phyloP scores from a whole-genome alignment of 208 protist genomes.

The Naegleria lovaniensis region DNA sequence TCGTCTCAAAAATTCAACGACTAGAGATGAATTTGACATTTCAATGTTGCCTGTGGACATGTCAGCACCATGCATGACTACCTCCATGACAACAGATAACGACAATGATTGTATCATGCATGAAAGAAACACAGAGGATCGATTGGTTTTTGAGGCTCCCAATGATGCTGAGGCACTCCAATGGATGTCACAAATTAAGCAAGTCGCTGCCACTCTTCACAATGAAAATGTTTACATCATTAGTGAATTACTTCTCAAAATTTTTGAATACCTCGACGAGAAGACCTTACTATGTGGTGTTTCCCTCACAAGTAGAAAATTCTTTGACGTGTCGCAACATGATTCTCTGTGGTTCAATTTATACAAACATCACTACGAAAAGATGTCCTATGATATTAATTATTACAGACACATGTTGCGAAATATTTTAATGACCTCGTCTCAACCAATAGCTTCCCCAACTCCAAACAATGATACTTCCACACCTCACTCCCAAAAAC shows the following conservation, averaged over 20 bases:
- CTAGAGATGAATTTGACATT: not conserved
- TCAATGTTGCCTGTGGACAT: not conserved
- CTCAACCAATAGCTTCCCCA: not conserved
- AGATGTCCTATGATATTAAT: not conserved
- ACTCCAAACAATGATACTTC: not conserved
- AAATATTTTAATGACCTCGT: not conserved
- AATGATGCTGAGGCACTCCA: not conserved
- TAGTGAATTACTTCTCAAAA: not conserved
- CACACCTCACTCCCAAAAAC: not conserved
- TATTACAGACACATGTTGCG: not conserved
- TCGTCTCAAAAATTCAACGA: not conserved
- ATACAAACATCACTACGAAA: not conserved
- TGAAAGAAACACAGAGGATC: not conserved
- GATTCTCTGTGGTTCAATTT: not conserved
- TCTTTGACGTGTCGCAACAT: not conserved
- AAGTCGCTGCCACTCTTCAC: not conserved
- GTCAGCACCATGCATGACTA: not conserved
- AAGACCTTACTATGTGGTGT: not conserved
- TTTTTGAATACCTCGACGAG: not conserved
- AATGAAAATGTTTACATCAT: constrained; percentile 3
- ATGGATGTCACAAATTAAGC: not conserved
- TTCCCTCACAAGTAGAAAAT: not conserved
- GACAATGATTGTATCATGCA: not conserved
- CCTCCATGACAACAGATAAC: too few relatives aligned
- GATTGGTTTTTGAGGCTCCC: not conserved